Percentiles rank a stretch among this genome's conserved stretches.
phyloP scores from a whole-genome alignment of 2,329 filamentous ascomycete species.

The Aspergillus uvarum region DNA sequence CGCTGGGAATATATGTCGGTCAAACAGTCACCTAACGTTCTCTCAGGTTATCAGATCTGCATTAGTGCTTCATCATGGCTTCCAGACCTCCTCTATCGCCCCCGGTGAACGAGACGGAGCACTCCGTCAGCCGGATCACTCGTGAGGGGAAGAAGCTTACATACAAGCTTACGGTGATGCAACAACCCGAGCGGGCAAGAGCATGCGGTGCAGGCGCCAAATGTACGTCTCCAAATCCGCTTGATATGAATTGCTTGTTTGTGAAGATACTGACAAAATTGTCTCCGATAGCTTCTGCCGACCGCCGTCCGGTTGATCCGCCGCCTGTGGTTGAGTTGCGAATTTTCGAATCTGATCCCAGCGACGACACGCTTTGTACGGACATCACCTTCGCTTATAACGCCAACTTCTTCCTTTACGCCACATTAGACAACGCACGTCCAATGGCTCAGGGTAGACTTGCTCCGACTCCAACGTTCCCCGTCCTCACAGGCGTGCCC shows the following conservation, averaged over 20 bases:
- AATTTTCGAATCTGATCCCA: constrained; percentile 67
- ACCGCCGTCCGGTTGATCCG: constrained; percentile 89
- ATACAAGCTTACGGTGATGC: constrained; percentile 81
- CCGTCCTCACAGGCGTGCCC: constrained; percentile 89
- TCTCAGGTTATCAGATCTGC: neutral
- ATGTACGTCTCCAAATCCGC: constrained; percentile 58
- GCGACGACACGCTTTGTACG: constrained; percentile 57
- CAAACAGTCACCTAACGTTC: neutral
- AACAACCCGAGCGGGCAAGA: constrained; percentile 90
- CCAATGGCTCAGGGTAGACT: constrained; percentile 79
- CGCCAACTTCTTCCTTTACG: constrained; percentile 96
- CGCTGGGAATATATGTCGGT: neutral
- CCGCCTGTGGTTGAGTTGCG: constrained; percentile 91
- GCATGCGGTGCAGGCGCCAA: constrained; percentile 95
- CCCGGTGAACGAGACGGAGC: constrained; percentile 56
- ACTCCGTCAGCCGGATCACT: constrained; percentile 59
- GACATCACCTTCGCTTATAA: constrained; percentile 90
- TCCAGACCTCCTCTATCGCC: constrained; percentile 39
- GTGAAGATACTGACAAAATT: constrained; percentile 10
- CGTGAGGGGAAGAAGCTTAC: constrained; percentile 73
- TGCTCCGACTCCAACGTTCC: constrained; percentile 65
- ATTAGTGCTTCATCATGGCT: constrained; percentile 40
- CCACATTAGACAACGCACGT: constrained; percentile 83
- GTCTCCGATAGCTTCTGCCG: constrained; percentile 65
- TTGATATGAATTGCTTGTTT: neutral